Percentiles rank a stretch among this genome's conserved stretches.
phyloP scores from a whole-genome alignment of 257 asterid genomes.

The Mentha longifolia region DNA sequence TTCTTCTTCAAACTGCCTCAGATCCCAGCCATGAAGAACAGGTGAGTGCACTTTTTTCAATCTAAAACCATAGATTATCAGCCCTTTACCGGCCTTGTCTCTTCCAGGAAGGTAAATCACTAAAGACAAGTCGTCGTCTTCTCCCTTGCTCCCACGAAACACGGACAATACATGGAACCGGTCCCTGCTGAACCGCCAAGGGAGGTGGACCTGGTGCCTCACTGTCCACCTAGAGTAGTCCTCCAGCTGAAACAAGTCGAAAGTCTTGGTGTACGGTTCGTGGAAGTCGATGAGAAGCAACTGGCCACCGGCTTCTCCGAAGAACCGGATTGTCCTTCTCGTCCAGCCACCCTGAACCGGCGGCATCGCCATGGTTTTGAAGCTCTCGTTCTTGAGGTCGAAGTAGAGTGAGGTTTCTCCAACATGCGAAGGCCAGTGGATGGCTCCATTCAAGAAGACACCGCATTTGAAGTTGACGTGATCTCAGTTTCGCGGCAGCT shows the following conservation, averaged over 20 bases:
- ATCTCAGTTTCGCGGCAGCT: background rate
- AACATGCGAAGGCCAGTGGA: conserved; percentile 24
- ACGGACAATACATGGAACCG: conserved; percentile 17
- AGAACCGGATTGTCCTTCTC: conserved; percentile 11
- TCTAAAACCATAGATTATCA: background rate
- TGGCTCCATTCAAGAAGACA: conserved; percentile 8
- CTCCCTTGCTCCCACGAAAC: no score
- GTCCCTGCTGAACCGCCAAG: background rate
- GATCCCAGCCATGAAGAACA: conserved; percentile 21
- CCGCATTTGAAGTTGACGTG: conserved; percentile 7
- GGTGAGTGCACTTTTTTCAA: conserved; percentile 17
- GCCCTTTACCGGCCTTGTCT: conserved; percentile 19
- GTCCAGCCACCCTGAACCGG: conserved; percentile 2
- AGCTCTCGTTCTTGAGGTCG: conserved; percentile 1
- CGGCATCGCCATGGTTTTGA: conserved; percentile 23
- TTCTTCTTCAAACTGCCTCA: conserved; percentile 8
- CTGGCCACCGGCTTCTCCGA: conserved; percentile 13
- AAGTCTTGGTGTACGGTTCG: background rate
- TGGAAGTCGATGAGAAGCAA: conserved; percentile 15
- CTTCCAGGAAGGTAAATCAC: conserved; percentile 17
- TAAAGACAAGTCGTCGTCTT: background rate
- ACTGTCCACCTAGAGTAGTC: conserved; percentile 1
- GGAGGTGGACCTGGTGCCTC: background rate
- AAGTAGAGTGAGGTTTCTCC: conserved; percentile 5
- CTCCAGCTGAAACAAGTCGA: conserved; percentile 15